These are phyloP conservation scores for Porogramme epimiltina DNA, from an alignment of 1,284 basidiomycete genomes.

Conservation along the genomic window DNA sequence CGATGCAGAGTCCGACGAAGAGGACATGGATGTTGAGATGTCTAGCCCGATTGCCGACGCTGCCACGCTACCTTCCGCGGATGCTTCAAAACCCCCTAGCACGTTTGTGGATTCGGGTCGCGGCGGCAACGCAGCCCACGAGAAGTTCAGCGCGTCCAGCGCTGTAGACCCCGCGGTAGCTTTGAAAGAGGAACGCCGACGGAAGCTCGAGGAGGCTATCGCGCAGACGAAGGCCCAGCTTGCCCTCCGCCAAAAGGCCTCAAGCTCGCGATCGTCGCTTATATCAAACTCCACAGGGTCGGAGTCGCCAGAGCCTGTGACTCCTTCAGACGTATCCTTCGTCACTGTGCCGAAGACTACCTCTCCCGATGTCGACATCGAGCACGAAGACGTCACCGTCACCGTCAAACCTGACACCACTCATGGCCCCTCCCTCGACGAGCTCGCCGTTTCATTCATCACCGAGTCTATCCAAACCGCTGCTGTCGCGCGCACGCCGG, in stretches of 20 bases:
- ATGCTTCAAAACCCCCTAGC: too few relatives aligned
- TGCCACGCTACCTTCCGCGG: too few relatives aligned
- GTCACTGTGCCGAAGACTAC: background rate
- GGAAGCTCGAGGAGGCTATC: constrained; percentile 4
- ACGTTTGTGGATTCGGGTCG: too few relatives aligned
- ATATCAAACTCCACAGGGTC: constrained; percentile 10
- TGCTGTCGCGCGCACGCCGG: constrained; percentile 3
- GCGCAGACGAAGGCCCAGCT: constrained; percentile 10
- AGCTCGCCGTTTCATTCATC: constrained; percentile 56
- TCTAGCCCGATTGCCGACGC: constrained; percentile 10
- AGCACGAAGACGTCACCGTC: too few relatives aligned
- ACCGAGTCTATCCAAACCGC: constrained; percentile 51
- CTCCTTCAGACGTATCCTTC: constrained; percentile 4
- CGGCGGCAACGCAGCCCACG: too few relatives aligned
- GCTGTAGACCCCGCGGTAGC: background rate
- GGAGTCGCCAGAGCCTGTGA: constrained; percentile 17
- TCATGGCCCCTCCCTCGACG: constrained; percentile 36
- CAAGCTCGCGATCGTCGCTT: constrained; percentile 4
- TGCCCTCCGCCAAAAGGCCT: background rate
- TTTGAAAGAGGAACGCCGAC: background rate
- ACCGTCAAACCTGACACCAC: background rate
- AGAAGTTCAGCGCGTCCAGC: too few relatives aligned
- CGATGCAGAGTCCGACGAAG: too few relatives aligned
- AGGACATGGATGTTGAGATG: constrained; percentile 14
- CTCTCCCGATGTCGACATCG: too few relatives aligned